phyloP scores from a whole-genome alignment of 2,329 filamentous ascomycete species.

The Ciborinia camelliae region DNA sequence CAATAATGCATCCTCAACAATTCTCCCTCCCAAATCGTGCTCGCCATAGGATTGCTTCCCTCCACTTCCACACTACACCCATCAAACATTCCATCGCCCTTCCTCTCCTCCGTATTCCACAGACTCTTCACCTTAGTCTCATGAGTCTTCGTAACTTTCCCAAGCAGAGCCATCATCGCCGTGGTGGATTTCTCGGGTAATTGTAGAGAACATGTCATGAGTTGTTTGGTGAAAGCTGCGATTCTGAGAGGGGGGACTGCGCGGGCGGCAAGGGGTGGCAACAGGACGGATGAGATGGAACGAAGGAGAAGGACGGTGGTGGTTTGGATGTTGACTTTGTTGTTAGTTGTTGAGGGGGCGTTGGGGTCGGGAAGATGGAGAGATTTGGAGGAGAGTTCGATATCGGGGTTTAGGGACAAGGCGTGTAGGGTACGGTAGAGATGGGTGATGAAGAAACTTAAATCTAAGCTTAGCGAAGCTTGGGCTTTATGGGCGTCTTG shows the following conservation, averaged over 20 bases:
- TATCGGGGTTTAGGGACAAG: constrained; percentile 75
- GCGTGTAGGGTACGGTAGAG: constrained; percentile 83
- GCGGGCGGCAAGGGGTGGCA: constrained; percentile 70
- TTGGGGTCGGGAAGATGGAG: constrained; percentile 67
- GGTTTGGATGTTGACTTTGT: constrained; percentile 90
- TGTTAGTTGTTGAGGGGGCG: constrained; percentile 46
- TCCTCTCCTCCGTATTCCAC: constrained; percentile 92
- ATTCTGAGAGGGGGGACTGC: constrained; percentile 76
- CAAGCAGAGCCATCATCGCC: constrained; percentile 74
- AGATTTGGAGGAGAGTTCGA: constrained; percentile 76
- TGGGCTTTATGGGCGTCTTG: constrained; percentile 88
- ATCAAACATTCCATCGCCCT: constrained; percentile 85
- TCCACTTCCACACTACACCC: constrained; percentile 71
- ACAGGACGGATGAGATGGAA: constrained; percentile 75
- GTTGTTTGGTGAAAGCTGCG: constrained; percentile 90
- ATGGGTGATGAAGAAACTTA: constrained; percentile 92
- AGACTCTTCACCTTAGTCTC: constrained; percentile 77
- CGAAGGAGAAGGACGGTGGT: constrained; percentile 89
- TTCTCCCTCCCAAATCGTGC: constrained; percentile 92
- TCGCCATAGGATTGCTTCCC: constrained; percentile 83
- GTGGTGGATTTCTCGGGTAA: constrained; percentile 85
- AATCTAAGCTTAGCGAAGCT: constrained; percentile 77
- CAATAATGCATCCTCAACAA: constrained; percentile 80
- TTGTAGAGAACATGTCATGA: constrained; percentile 78
- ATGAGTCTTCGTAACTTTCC: constrained; percentile 76